These are phyloP conservation scores for Sedum album DNA, from an alignment of 164 flowering plant species.

Conservation along the genomic window DNA sequence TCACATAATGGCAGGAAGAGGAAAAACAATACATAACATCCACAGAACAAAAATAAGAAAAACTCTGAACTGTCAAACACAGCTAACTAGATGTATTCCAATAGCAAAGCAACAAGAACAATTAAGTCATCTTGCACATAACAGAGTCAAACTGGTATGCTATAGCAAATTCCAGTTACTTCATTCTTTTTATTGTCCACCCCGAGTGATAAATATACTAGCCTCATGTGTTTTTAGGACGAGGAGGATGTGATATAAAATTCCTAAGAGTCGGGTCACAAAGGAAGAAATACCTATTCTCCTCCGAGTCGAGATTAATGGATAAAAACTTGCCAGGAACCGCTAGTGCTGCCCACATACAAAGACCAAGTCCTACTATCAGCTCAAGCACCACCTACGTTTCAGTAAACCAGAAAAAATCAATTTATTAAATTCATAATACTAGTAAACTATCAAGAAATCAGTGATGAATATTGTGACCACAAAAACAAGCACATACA, in stretches of 20 bases:
- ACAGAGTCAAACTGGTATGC: too few species aligned
- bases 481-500: conserved; percentile 28
- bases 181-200: too few species aligned
- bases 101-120: too few species aligned
- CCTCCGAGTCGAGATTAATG: conserved; percentile 80
- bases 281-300: conserved; percentile 49
- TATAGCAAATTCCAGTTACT: too few species aligned
- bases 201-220: too few species aligned
- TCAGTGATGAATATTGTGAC: not conserved
- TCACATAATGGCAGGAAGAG: not conserved
- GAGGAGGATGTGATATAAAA: not conserved
- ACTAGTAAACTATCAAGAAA: not conserved
- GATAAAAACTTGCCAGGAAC: conserved; percentile 77
- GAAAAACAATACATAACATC: not conserved
- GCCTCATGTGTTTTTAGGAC: too few species aligned
- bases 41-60: too few species aligned
- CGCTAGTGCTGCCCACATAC: conserved; percentile 72
- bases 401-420: conserved; percentile 1
- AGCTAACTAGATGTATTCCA: too few species aligned
- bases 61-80: too few species aligned
- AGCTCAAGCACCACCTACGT: conserved; percentile 68
- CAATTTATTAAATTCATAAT: too few species aligned
- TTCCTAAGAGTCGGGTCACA: not conserved
- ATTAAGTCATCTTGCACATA: too few species aligned
- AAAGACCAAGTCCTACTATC: conserved; percentile 49